A percentile compares a stretch with the other conserved stretches of the same genome.
phyloP scores from a whole-genome alignment of 805 yeast genomes.

The Spathaspora passalidarum region DNA sequence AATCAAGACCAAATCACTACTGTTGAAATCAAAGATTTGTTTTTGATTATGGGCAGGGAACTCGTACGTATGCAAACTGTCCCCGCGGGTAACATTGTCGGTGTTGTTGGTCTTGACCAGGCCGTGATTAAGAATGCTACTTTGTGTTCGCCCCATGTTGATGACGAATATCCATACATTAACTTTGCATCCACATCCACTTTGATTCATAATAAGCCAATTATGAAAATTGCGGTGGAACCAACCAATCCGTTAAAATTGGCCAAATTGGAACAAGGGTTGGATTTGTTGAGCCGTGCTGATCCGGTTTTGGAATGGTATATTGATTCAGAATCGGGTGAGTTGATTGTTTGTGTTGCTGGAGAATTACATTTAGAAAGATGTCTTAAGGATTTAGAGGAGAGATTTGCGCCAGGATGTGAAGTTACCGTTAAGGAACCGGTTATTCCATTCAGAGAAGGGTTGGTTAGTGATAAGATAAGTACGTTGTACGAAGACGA shows the following conservation, averaged over 20 bases:
- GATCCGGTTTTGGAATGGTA: conserved; percentile 93
- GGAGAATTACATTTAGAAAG: conserved; percentile 96
- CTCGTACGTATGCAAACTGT: conserved; percentile 72
- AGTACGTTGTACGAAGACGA: conserved; percentile 13
- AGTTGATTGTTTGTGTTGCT: conserved; percentile 88
- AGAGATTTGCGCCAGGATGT: conserved; percentile 82
- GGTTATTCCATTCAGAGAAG: conserved; percentile 90
- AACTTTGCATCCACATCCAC: conserved; percentile 51
- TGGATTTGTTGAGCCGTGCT: conserved; percentile 74
- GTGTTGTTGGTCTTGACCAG: conserved; percentile 86
- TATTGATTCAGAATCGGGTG: conserved; percentile 82
- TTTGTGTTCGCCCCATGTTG: conserved; percentile 45
- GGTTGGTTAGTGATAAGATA: conserved; percentile 59
- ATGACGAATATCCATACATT: conserved; percentile 75
- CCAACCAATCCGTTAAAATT: conserved; percentile 84
- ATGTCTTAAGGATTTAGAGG: conserved; percentile 85
- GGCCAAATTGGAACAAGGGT: conserved; percentile 71
- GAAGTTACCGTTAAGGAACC: conserved; percentile 88
- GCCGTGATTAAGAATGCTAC: conserved; percentile 86
- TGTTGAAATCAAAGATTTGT: conserved; percentile 66
- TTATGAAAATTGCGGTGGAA: conserved; percentile 93
- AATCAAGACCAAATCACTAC: conserved; percentile 54
- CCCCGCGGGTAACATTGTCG: conserved; percentile 94
- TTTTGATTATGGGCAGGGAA: conserved; percentile 90
- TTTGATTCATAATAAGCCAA: conserved; percentile 69